Conservation (phyloP, 2,329 filamentous ascomycete genomes). For the Trichoderma sp. region DNA sequence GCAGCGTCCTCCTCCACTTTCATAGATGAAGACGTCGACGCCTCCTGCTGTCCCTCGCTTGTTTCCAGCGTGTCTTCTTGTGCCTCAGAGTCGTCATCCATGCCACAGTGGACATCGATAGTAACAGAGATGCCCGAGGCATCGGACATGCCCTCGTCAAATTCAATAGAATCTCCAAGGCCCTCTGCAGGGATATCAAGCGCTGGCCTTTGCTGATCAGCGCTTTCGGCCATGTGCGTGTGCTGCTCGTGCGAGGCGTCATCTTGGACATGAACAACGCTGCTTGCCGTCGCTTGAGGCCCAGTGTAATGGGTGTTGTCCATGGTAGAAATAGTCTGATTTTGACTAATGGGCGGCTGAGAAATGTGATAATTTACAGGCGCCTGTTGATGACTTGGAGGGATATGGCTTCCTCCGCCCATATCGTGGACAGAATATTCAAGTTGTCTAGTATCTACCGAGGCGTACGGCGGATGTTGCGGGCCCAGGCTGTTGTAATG, state of each 20-base stretch:
- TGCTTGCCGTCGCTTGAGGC: background rate
- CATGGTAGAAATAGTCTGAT: background rate
- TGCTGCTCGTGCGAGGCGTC: background rate
- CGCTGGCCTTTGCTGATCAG: background rate
- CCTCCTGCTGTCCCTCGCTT: background rate
- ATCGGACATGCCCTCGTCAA: background rate
- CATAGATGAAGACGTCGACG: background rate
- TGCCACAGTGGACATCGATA: background rate
- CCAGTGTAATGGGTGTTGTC: background rate
- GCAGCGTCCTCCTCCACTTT: slow-evolving; percentile 1
- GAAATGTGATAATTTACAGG: background rate
- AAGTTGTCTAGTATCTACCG: background rate
- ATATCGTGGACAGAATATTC: background rate
- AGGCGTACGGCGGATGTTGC: background rate
- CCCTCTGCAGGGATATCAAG: background rate
- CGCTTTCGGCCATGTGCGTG: background rate
- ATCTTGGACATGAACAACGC: background rate
- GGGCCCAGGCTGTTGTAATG: background rate
- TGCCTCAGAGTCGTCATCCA: background rate
- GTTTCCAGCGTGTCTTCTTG: background rate
- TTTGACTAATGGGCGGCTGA: background rate
- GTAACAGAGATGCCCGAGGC: background rate
- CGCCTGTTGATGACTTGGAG: background rate
- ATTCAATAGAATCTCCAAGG: background rate
- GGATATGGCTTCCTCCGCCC: slow-evolving; percentile 3